phyloP scores from a whole-genome alignment of 2,329 filamentous ascomycete genomes.

The Fusarium sp. region DNA sequence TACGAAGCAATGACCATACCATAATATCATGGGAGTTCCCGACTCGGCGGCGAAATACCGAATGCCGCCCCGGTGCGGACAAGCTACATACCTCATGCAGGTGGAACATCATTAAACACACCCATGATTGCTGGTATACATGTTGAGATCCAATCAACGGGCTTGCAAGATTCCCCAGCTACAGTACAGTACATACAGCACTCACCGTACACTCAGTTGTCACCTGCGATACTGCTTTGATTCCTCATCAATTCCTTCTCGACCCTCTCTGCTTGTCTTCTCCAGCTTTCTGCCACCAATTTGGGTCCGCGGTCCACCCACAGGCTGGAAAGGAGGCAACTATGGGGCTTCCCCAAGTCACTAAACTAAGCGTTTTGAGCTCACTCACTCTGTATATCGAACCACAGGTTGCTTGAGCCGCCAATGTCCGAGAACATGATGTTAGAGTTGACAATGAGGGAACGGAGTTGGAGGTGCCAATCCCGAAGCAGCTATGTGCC shows the following conservation, averaged over 20 bases:
- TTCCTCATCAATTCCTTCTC: slow-evolving; percentile 1
- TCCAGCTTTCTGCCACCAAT: slow-evolving; percentile 22
- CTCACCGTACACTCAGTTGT: not conserved
- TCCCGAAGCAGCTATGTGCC: slow-evolving; percentile 15
- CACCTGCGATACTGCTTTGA: not conserved
- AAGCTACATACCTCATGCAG: slow-evolving; percentile 13
- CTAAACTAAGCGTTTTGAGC: not conserved
- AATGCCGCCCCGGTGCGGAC: slow-evolving; percentile 24
- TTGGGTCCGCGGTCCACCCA: slow-evolving; percentile 10
- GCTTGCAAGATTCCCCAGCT: not conserved
- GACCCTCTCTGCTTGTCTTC: not conserved
- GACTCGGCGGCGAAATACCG: slow-evolving; percentile 34
- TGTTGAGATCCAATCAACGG: slow-evolving; percentile 37
- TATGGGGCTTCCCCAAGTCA: slow-evolving; percentile 9
- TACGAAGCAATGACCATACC: not conserved
- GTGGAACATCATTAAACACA: slow-evolving; percentile 26
- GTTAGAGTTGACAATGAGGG: slow-evolving; percentile 2
- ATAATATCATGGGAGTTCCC: slow-evolving; percentile 10
- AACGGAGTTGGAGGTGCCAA: slow-evolving; percentile 6
- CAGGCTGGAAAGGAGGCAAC: slow-evolving; percentile 16
- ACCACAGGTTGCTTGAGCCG: slow-evolving; percentile 24
- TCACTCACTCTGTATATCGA: slow-evolving; percentile 2
- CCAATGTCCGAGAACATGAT: slow-evolving; percentile 8
- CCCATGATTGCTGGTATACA: slow-evolving; percentile 18
- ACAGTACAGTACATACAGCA: not conserved